Base-by-base conservation (phyloP, 257 asterid species). In the Nicotiana paniculata region DNA sequence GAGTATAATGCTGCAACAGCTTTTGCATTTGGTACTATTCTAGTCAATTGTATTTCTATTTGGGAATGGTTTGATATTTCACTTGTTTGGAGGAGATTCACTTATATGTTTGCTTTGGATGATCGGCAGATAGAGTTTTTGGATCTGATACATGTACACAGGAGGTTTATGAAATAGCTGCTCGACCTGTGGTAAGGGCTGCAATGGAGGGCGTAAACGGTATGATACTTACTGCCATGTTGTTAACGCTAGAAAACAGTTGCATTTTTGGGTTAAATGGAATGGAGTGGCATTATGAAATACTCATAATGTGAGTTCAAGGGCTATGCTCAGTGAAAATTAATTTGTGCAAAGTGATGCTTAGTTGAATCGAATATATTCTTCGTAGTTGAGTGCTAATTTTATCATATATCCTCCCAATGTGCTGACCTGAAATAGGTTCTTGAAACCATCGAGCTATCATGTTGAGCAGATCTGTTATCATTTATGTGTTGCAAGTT, bases 171-270 rank as follows among this genome's bases (percentile, higher is more conserved):
- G 97, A 94, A 83, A 94, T 96, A 69, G 95, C 99, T 84, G 98
- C 97, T 84, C 92, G 94, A 81, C 98, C 99, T 32, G 99, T 96
- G 17, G 92, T 96, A 80, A 91, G 90, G 91, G 91, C 98, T 87
- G 98, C 99, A 59, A 96, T 96, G 99, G 99, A 96, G 57, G 99
- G 99, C 63, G 82, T 96, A 62, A 96, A 95, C 82, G 99, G 99
- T 96, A 92, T 82, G 92, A 4, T 75, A 51, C 63, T 75, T 75
- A 8, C 80, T 26, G 24, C 26, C 39, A 74, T 39, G 48, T 72
- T 72, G 59, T 72, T 37, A 46, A 46, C 24, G 3, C 79, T 72
- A 12, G 21, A 21, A 12, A 72, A 9, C 16, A 51, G n/a, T 75
- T 51, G 28, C 63, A 3, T 48, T 75, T 74, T 75, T 46, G 37